Conservation (phyloP, 2,329 filamentous ascomycete species). For the Neofusicoccum sp. region DNA sequence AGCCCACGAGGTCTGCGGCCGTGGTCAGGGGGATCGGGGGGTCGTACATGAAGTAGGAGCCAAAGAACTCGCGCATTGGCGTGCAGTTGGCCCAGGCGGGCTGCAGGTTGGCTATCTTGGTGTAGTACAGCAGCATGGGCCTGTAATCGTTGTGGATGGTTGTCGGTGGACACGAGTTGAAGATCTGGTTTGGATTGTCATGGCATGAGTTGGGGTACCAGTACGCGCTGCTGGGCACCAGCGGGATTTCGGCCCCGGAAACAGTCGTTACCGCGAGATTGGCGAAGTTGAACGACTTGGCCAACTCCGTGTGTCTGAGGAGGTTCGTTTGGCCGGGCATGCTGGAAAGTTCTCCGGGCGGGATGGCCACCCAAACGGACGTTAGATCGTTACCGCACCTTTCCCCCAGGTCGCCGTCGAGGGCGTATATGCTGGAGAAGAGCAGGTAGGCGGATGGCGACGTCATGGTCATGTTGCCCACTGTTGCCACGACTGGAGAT, state of each 20-base stretch:
- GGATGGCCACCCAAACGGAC: not conserved
- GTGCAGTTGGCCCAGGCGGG: not conserved
- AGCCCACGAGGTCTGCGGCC: not conserved
- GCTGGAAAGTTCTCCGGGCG: not conserved
- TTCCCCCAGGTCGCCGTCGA: not conserved
- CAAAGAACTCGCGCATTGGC: not conserved
- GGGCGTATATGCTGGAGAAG: not conserved
- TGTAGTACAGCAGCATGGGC: not conserved
- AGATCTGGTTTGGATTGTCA: not conserved
- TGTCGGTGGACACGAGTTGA: not conserved
- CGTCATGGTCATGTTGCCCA: not conserved
- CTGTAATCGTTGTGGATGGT: slow-evolving; percentile 6
- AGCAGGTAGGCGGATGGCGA: not conserved
- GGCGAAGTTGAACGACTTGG: slow-evolving; percentile 3
- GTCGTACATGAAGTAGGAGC: not conserved
- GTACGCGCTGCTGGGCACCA: slow-evolving; percentile 6
- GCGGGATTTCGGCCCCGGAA: not conserved
- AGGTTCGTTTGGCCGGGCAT: not conserved
- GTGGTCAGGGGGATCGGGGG: not conserved
- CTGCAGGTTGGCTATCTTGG: not conserved
- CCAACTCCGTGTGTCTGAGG: not conserved
- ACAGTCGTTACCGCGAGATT: not conserved
- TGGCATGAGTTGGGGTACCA: slow-evolving; percentile 5
- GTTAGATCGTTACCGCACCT: not conserved
- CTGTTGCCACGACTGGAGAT: not conserved